phyloP scores from a whole-genome alignment of 371 early-diverging fungal species.

The Actinomortierella wolfii region DNA sequence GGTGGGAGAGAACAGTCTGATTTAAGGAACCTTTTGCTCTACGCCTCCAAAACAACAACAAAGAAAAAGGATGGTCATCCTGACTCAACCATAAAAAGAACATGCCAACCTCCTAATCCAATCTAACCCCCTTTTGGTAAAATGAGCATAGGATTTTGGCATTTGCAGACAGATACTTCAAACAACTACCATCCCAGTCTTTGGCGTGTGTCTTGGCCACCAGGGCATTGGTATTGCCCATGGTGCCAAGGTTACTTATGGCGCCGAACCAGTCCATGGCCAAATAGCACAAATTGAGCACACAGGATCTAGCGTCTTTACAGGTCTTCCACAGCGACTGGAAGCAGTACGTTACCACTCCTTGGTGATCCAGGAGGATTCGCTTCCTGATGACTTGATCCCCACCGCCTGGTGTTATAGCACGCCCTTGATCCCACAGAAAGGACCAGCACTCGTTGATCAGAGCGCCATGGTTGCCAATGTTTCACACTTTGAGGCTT shows the following conservation, averaged over 20 bases:
- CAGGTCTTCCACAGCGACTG: constrained; percentile 66
- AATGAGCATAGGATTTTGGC: constrained; percentile 76
- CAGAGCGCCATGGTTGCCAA: constrained; percentile 57
- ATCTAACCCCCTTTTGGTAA: no score
- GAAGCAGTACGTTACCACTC: constrained; percentile 93
- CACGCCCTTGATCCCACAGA: constrained; percentile 21
- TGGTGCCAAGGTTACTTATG: constrained; percentile 77
- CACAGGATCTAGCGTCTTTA: constrained; percentile 56
- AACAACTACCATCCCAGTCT: constrained; percentile 71
- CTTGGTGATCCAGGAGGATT: constrained; percentile 68
- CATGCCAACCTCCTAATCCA: no score
- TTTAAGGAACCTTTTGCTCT: neutral
- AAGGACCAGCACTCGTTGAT: constrained; percentile 58
- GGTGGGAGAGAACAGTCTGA: constrained; percentile 8
- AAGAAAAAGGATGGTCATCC: no score
- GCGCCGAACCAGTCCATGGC: constrained; percentile 85
- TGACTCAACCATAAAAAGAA: no score
- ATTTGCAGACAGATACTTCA: constrained; percentile 71
- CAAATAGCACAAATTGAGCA: constrained; percentile 71
- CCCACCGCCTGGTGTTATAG: constrained; percentile 38
- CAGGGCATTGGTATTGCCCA: constrained; percentile 88
- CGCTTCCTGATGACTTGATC: constrained; percentile 17
- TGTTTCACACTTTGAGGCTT: constrained; percentile 32
- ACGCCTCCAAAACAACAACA: no score
- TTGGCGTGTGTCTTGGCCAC: constrained; percentile 98